Evolutionary conservation across 192 early-diverging fungal genomes (phyloP), one percentile per base, ranked within the genome.

Genomic region (Phycomyces nitens): DNA sequence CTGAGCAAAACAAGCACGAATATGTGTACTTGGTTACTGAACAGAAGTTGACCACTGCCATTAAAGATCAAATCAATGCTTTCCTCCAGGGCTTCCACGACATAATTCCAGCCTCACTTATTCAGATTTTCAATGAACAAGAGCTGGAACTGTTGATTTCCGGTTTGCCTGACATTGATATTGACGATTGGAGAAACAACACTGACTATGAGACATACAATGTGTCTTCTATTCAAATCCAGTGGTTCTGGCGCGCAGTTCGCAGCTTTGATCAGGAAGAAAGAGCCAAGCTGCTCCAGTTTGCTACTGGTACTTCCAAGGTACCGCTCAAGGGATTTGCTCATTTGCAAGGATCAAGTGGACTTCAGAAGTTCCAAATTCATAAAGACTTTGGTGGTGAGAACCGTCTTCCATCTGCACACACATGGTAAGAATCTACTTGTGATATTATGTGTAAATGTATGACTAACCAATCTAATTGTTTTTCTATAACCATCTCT

Each of bases 171-270:
- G 97, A 99, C 65, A 95, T 99, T 68, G 97, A 99, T 72, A 92
- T 99, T 56, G 97, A 99, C 68, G 97, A 99, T 74, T 98, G 96
- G 97, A 94, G 94, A 69, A 99, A 99, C 78, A 97, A 95, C 77
- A 94, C 94, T 12, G 92, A 92, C 74, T 99, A 99, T 70, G 91
- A 94, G 64, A 92, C 92, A 42, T 99, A 95, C 73, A 84, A 86
- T 18, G 72, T 81, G 12, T 80, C 89, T 18, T 91, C 92, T 20
- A 91, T 92, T 21, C 95, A 95, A 70, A 89, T 99, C 47, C 94
- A 96, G 71, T 94, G 95, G 94, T 99, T 99, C 83, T 99, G 97
- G 97, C 82, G 97, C 39, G 94, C 92, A 0, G 97, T 99, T 23
- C 86, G 97, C 21, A 93, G 90, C 72, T 97, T 97, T 75, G 89